Conservation (phyloP, 2,329 filamentous ascomycete species). For the Calonectria pseudoturangicola region DNA sequence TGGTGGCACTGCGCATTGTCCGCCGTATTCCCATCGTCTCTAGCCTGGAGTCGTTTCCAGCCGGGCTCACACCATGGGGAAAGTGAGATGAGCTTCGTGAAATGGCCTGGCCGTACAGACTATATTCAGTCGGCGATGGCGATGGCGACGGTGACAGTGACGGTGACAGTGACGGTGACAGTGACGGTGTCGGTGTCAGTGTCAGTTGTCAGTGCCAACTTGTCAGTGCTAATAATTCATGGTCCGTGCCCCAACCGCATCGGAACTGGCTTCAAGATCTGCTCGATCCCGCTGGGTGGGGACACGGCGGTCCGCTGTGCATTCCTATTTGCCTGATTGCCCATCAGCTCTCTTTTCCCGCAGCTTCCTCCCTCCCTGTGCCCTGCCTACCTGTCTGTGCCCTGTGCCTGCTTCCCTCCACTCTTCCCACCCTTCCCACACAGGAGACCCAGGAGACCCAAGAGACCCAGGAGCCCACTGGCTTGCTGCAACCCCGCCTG, state of each 20-base stretch:
- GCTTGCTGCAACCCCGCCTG: constrained; percentile 7
- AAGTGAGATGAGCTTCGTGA: constrained; percentile 1
- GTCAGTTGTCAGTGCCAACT: constrained; percentile 23
- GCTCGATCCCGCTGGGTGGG: constrained; percentile 46
- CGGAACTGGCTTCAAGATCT: constrained; percentile 49
- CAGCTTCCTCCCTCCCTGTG: constrained; percentile 16
- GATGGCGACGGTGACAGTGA: background rate
- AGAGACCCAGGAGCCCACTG: background rate
- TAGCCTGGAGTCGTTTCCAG: background rate
- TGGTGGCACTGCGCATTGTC: background rate
- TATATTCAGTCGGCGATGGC: background rate
- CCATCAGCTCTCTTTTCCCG: constrained; percentile 2
- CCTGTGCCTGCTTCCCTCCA: constrained; percentile 10
- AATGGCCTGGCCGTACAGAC: background rate
- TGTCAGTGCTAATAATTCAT: constrained; percentile 28
- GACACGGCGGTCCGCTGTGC: background rate
- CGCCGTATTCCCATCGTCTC: constrained; percentile 5
- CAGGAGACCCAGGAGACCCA: background rate
- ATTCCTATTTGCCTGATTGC: constrained; percentile 12
- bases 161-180: background rate
- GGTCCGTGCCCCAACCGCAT: constrained; percentile 49
- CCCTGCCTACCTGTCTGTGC: background rate
- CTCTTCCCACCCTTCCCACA: background rate
- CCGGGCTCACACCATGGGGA: background rate
- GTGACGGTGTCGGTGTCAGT: background rate